Percentiles rank a stretch among this genome's conserved stretches.
Evolutionary conservation across 441 rosid species (phyloP).

Genomic region (Dalechampia spathulata): DNA sequence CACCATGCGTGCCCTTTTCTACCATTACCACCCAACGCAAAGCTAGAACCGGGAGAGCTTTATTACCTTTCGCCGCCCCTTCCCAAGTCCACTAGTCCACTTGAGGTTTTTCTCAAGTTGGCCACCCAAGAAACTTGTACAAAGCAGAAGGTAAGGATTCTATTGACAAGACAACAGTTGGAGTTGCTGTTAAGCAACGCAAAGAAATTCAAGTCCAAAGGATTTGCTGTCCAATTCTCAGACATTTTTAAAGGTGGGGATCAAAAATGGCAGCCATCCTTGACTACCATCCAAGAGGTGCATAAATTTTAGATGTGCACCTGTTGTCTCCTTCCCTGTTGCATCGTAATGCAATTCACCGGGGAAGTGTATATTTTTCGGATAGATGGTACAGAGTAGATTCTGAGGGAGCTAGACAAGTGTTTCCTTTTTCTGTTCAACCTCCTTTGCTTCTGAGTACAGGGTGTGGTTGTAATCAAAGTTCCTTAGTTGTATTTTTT

Average conservation of each 20-base stretch:
- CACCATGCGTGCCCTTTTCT: slow-evolving; percentile 17
- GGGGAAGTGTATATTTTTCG: not conserved
- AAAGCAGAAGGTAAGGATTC: slow-evolving; percentile 27
- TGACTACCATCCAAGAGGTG: slow-evolving; percentile 30
- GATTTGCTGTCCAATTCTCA: slow-evolving; percentile 10
- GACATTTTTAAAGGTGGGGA: slow-evolving; percentile 6
- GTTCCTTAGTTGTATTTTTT: not conserved
- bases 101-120: not conserved
- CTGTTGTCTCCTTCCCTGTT: not conserved
- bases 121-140: slow-evolving; percentile 11
- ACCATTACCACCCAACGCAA: slow-evolving; percentile 17
- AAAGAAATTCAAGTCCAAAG: slow-evolving; percentile 16
- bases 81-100: not conserved
- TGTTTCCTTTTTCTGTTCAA: too few species aligned
- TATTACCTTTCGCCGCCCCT: slow-evolving; percentile 17
- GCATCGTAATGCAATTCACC: too few species aligned
- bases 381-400: slow-evolving; percentile 9
- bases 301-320: slow-evolving; percentile 13
- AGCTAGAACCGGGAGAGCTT: slow-evolving; percentile 22
- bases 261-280: slow-evolving; percentile 41
- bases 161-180: slow-evolving; percentile 31
- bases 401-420: too few species aligned
- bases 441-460: slow-evolving; percentile 5
- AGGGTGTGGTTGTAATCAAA: not conserved
- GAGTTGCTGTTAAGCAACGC: slow-evolving; percentile 23